Base-by-base conservation (phyloP, 495 filamentous ascomycete genomes). In the Astrocystis sublimbata region DNA sequence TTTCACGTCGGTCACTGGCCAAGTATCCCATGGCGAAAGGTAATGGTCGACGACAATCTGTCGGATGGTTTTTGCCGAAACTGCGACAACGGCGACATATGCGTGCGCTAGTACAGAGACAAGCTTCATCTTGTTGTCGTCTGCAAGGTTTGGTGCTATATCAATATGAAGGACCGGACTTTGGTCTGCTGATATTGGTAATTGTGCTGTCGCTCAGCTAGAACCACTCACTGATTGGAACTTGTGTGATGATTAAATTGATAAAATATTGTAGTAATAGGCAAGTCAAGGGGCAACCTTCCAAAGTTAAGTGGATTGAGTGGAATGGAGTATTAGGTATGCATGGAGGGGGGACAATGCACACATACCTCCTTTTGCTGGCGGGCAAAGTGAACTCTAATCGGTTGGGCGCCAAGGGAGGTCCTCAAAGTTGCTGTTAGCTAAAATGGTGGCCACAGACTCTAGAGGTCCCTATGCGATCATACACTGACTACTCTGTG, bases 41-140 rank as follows among this genome's bases (percentile, higher is more conserved):
- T 78, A 88, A n/a, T 69, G 77, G 53, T 82, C 76, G 60, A 85
- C 86, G 64, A 85, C 86, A 75, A 89, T 88, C 60, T 84, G 79
- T 38, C 76, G 74, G 65, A 89, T 86, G 45, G 81, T 82, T 31
- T 85, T 57, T 38, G 81, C 83, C 19, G 72, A 62, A 35, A 24
- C 56, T 41, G 36, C 12, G 45, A 51, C 40, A 17, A 41, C 60
- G n/a, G 47, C 62, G 58, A 52, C 56, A 23, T 60, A 30, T 46
- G 49, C 54, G 21, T 21, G 38, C 23, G 63, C 26, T 6, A 64
- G 23, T 5, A 33, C 13, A 7, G 58, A 38, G 4, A 31, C 28
- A 8, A 46, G 47, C 62, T 53, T 65, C 62, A 67, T 65, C 30
- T 26, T 51, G 30, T n/a, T n/a, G n/a, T n/a, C n/a, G n/a, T n/a